Percentiles rank a stretch among this genome's conserved stretches.
phyloP scores from a whole-genome alignment of 2,329 filamentous ascomycete species.

The Emmonsiellopsis sp. region DNA sequence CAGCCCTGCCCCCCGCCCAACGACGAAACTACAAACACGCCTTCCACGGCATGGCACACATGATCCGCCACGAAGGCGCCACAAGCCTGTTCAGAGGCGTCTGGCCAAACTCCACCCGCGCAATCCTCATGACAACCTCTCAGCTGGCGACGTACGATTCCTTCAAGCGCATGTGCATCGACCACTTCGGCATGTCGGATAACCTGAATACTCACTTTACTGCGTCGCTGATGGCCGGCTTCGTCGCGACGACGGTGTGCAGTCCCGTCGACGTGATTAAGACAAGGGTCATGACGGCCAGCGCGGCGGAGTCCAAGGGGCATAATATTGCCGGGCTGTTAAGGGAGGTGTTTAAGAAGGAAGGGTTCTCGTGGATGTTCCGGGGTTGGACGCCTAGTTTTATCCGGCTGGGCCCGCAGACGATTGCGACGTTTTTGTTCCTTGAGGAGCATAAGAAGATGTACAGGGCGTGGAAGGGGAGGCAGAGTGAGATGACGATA shows the following conservation, averaged over 20 bases:
- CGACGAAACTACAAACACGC: constrained; percentile 86
- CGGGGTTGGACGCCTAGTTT: constrained; percentile 61
- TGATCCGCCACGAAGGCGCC: constrained; percentile 77
- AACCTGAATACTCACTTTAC: constrained; percentile 54
- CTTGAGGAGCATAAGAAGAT: constrained; percentile 60
- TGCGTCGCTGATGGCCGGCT: constrained; percentile 53
- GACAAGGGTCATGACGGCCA: constrained; percentile 55
- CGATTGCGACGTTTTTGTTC: constrained; percentile 58
- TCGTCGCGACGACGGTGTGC: constrained; percentile 60
- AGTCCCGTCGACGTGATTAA: constrained; percentile 60
- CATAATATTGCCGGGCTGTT: constrained; percentile 41
- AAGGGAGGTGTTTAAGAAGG: constrained; percentile 45
- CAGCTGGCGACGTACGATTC: constrained; percentile 56
- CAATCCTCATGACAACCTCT: constrained; percentile 57
- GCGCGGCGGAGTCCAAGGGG: constrained; percentile 30
- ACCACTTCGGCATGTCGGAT: constrained; percentile 44
- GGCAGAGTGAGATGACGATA: constrained; percentile 47
- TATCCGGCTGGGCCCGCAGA: constrained; percentile 56
- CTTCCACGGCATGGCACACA: constrained; percentile 73
- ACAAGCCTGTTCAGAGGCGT: constrained; percentile 68
- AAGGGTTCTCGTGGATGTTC: constrained; percentile 57
- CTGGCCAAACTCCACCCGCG: constrained; percentile 54
- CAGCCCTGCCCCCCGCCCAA: constrained; percentile 61
- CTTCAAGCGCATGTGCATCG: constrained; percentile 51
- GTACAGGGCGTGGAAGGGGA: constrained; percentile 40